phyloP scores from a whole-genome alignment of 306 rosid species.

The Begonia masoniana region DNA sequence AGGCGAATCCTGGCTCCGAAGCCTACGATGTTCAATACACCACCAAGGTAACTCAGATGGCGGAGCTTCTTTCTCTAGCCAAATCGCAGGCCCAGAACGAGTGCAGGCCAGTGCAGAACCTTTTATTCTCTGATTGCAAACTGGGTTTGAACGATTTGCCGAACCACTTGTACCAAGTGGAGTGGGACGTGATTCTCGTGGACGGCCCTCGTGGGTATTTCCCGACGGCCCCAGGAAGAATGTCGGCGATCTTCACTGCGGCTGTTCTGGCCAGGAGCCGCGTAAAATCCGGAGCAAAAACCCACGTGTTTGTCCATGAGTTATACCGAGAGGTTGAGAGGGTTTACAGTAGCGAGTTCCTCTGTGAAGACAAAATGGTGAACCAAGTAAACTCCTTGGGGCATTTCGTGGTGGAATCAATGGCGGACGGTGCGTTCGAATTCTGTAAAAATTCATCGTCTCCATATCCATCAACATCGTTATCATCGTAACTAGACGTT shows the following conservation, averaged over 20 bases:
- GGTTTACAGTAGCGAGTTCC: slow-evolving; percentile 61
- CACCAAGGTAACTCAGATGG: slow-evolving; percentile 35
- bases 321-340: slow-evolving; percentile 63
- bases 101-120: slow-evolving; percentile 79
- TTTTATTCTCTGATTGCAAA: slow-evolving; percentile 77
- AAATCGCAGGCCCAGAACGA: slow-evolving; percentile 21
- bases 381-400: slow-evolving; percentile 40
- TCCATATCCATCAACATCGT: background rate
- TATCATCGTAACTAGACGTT: no score
- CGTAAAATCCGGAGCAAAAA: slow-evolving; percentile 13
- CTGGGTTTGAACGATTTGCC: slow-evolving; percentile 83
- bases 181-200: slow-evolving; percentile 72
- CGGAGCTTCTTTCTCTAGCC: slow-evolving; percentile 32
- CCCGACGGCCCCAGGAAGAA: slow-evolving; percentile 62
- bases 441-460: slow-evolving; percentile 45
- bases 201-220: slow-evolving; percentile 85
- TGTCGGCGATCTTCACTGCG: slow-evolving; percentile 76
- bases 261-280: slow-evolving; percentile 66
- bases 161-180: slow-evolving; percentile 56
- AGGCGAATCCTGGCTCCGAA: slow-evolving; percentile 52
- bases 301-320: slow-evolving; percentile 84
- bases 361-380: slow-evolving; percentile 64
- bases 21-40: slow-evolving; percentile 72
- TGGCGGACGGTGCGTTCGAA: background rate
- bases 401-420: slow-evolving; percentile 43